Evolutionary conservation across 495 filamentous ascomycete genomes (phyloP).

Genomic region (Trypethelium eluteriae): DNA sequence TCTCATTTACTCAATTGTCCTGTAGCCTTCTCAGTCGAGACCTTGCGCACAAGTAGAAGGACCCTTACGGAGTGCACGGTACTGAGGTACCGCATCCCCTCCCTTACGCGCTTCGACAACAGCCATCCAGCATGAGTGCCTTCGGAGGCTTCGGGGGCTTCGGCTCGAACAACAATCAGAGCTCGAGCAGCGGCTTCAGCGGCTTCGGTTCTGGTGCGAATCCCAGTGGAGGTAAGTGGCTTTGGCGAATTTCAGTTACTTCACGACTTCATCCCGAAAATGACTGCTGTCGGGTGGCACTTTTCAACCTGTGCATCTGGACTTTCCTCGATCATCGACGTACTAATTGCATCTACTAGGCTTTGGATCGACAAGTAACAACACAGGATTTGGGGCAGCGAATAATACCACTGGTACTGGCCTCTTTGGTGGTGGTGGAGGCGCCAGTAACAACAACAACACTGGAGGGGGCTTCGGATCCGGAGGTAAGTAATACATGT

Average conservation of each 20-base stretch:
- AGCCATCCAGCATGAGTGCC: neutral
- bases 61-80: too few species aligned
- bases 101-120: neutral
- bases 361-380: slow-evolving; percentile 48
- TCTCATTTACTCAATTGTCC: neutral
- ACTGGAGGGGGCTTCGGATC: slow-evolving; percentile 37
- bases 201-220: slow-evolving; percentile 27
- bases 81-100: neutral
- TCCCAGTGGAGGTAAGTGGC: slow-evolving; percentile 14
- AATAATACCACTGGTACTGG: slow-evolving; percentile 39
- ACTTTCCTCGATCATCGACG: neutral
- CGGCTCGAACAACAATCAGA: slow-evolving; percentile 47
- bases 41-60: too few species aligned
- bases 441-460: slow-evolving; percentile 24
- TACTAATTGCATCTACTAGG: slow-evolving; percentile 43
- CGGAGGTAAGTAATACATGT: slow-evolving; percentile 42
- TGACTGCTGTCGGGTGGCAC: too few species aligned
- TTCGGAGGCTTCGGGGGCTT: slow-evolving; percentile 40
- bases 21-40: neutral
- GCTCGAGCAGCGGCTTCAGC: slow-evolving; percentile 29
- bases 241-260: slow-evolving; percentile 1
- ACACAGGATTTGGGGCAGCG: slow-evolving; percentile 31
- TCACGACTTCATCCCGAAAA: slow-evolving; percentile 6
- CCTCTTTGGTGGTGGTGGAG: slow-evolving; percentile 41
- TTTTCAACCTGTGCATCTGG: too few species aligned